Percentiles rank a stretch among this genome's conserved stretches.
phyloP scores from a whole-genome alignment of 1,284 basidiomycete species.

The Irpex lacteus region DNA sequence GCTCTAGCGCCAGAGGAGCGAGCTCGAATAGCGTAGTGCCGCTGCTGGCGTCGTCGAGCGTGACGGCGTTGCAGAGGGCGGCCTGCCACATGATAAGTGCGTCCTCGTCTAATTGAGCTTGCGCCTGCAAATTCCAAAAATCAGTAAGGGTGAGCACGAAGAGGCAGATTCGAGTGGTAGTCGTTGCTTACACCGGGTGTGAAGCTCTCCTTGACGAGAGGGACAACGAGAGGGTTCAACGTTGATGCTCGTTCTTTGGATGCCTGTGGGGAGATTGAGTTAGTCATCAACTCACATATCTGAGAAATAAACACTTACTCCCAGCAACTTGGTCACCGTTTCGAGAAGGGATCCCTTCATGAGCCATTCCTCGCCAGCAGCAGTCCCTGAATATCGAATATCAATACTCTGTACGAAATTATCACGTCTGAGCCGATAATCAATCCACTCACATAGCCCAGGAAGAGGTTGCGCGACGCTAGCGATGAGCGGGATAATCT shows the following conservation, averaged over 20 bases:
- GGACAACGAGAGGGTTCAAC: conserved; percentile 61
- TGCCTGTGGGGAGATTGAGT: conserved; percentile 40
- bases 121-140: conserved; percentile 42
- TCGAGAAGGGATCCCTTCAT: conserved; percentile 77
- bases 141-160: no score
- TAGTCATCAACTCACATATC: background rate
- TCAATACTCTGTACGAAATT: background rate
- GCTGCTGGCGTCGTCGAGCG: conserved; percentile 48
- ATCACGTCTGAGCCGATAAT: no score
- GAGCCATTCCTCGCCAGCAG: conserved; percentile 71
- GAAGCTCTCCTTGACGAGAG: conserved; percentile 76
- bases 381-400: conserved; percentile 45
- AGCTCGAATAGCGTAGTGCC: conserved; percentile 53
- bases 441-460: conserved; percentile 73
- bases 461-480: conserved; percentile 73
- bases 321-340: conserved; percentile 71
- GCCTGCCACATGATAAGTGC: conserved; percentile 75
- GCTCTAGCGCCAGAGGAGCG: conserved; percentile 59
- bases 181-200: conserved; percentile 48
- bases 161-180: conserved; percentile 1
- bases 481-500: conserved; percentile 71
- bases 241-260: conserved; percentile 57
- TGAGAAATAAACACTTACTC: conserved; percentile 39
- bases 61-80: conserved; percentile 66
- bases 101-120: conserved; percentile 77